Base-by-base conservation (phyloP, 495 filamentous ascomycete genomes). In the Penicillium canescens region DNA sequence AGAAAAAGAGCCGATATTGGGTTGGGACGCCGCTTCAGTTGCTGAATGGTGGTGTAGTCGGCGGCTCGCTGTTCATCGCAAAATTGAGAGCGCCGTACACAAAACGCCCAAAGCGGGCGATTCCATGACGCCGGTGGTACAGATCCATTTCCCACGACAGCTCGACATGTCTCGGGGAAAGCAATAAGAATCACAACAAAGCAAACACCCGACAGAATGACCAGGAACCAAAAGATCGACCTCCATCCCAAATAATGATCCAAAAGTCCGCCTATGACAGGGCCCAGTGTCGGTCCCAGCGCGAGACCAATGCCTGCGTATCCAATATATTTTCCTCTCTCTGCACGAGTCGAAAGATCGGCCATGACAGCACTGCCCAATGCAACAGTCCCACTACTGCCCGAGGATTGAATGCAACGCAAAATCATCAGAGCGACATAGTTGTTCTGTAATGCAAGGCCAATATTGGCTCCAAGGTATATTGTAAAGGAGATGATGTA, bases 161-260 rank as follows among this genome's bases (percentile, higher is more conserved):
- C 71, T 2, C 77, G 71, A 42, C 64, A 68, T 0, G 77, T 81
- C 55, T 80, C 78, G 0, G 73, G 77, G 1, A 76, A 56, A 11
- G 65, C 24, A 5, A 74, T 31, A 1, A 74, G 37, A 8, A 72
- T 31, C 3, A 66, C 10, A 6, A 66, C 20, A 9, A 70, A 49
- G n/a, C 63, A 57, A 0, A 70, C 69, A 0, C 72, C 80, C 11
- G 75, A 70, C 24, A 84, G 60, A 39, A 90, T 89, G 42, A 78
- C 74, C 26, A 89, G 72, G 55, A 91, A 90, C 86, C 86, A 90
- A 62, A 91, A 93, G 38, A 89, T 86, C 42, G 80, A 74, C 21
- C 82, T 62, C 88, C 87, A 92, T 0, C 84, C 86, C 0, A 90
- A 71, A 41, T 80, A 87, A 28, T 87, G 75, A 8, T 77, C 70